Conservation (phyloP, 768 basidiomycete genomes). For the Phaeotremella skinneri region DNA sequence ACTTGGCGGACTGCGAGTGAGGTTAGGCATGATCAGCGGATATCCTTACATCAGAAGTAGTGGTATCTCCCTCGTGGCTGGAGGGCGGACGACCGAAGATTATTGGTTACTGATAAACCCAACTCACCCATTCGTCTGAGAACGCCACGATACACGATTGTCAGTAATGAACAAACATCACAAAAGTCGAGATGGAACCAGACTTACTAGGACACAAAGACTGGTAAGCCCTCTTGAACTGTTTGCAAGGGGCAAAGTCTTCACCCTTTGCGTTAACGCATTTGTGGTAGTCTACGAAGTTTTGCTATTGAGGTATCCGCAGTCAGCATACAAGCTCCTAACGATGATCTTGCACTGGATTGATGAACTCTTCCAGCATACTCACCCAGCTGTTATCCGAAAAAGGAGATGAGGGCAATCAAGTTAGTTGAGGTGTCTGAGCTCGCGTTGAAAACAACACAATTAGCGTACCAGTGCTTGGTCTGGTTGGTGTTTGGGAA, state of each 20-base stretch:
- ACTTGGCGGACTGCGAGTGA: slow-evolving; percentile 67
- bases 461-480: slow-evolving; percentile 76
- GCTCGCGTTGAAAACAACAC: not conserved
- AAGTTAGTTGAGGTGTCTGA: not conserved
- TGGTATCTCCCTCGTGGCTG: no score
- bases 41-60: no score
- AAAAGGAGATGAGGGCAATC: not conserved
- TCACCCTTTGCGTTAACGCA: slow-evolving; percentile 96
- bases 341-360: not conserved
- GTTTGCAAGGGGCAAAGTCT: slow-evolving; percentile 96
- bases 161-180: not conserved
- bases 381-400: slow-evolving; percentile 5
- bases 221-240: slow-evolving; percentile 93
- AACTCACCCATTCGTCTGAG: slow-evolving; percentile 86
- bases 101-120: no score
- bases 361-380: slow-evolving; percentile 7
- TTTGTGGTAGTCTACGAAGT: slow-evolving; percentile 98
- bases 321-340: not conserved
- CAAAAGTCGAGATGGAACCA: not conserved
- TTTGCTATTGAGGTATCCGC: slow-evolving; percentile 67
- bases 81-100: no score
- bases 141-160: not conserved
- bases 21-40: slow-evolving; percentile 3
- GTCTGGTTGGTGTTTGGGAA: slow-evolving; percentile 73
- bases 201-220: slow-evolving; percentile 94